Percentiles rank a stretch among this genome's conserved stretches.
phyloP scores from a whole-genome alignment of 768 basidiomycete species.

The Gautieria morchelliformis region DNA sequence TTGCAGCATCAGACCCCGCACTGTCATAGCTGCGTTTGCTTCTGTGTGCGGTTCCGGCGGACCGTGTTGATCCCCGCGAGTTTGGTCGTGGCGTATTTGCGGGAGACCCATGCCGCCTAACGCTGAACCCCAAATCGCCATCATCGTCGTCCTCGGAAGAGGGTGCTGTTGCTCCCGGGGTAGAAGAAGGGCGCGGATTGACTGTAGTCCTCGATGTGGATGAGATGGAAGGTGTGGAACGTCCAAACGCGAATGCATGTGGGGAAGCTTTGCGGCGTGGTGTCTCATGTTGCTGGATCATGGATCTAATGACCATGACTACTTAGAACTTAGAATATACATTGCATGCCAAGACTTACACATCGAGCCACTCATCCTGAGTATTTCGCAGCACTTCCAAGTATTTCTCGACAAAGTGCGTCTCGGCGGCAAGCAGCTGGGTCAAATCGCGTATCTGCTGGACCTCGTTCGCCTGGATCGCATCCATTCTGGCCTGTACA shows the following conservation, averaged over 20 bases:
- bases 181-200: conserved; percentile 2
- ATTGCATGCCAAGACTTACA: conserved; percentile 30
- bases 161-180: not conserved
- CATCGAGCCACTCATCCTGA: conserved; percentile 55
- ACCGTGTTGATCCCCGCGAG: conserved; percentile 4
- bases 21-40: not conserved
- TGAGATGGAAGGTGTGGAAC: conserved; percentile 2
- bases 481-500: conserved; percentile 67
- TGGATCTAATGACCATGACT: conserved; percentile 18
- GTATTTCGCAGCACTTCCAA: conserved; percentile 64
- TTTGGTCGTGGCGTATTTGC: conserved; percentile 1
- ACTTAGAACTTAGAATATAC: not conserved
- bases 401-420: conserved; percentile 66
- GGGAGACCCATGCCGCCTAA: not conserved
- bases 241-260: conserved; percentile 9
- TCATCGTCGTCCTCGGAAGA: not conserved
- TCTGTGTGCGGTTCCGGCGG: not conserved
- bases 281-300: conserved; percentile 19
- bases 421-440: conserved; percentile 60
- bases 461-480: conserved; percentile 72
- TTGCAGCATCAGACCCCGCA: not conserved
- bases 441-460: conserved; percentile 63
- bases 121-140: not conserved
- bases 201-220: conserved; percentile 6
- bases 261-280: conserved; percentile 14